Base-by-base conservation (phyloP, 805 yeast genomes). In the Allodekkera sacchari region DNA sequence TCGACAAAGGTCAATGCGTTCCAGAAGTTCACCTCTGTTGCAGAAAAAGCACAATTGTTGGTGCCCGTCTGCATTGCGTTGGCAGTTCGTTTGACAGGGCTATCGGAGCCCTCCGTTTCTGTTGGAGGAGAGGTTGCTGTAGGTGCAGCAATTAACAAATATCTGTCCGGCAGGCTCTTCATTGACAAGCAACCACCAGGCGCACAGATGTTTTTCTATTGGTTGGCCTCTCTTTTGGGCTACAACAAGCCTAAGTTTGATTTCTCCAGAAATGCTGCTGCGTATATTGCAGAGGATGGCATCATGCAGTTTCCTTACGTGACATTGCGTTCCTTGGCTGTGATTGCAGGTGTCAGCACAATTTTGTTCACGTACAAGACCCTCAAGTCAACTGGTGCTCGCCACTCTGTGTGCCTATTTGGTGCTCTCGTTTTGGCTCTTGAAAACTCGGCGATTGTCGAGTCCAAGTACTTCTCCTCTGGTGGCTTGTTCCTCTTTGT, bases 61-160 rank as follows among this genome's bases (percentile, higher is more conserved):
- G 13, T 22, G 1, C 25, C 43, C 7, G 22, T 44, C 1, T 22
- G 31, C 4, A 11, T 73, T 10, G 70, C 94, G 0, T 35, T 65
- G 9, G 48, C 55, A 28, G 68, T 82, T 22, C 73, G 97, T 45
- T 58, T 82, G 32, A 61, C 61, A 44, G 58, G 66, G 27, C 59
- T 89, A 31, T 62, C 68, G 18, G 48, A 60, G 37, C 97, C 96
- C 17, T 51, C 71, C 43, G 70, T 82, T 14, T 94, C 87, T 22
- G 95, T 89, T 9, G 83, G 83, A 43, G 95, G 87, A 55, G 98
- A 89, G 56, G 92, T 83, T 25, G 94, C 83, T 55, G 84, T 85
- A 45, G 96, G 96, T 25, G 84, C 85, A 10, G 80, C 83, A 56
- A 88, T 96, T 20, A 69, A 79, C 36, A 77, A 83, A 57, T 92